Conservation (phyloP, 2,329 filamentous ascomycete genomes). For the Rachicladosporium sp. region DNA sequence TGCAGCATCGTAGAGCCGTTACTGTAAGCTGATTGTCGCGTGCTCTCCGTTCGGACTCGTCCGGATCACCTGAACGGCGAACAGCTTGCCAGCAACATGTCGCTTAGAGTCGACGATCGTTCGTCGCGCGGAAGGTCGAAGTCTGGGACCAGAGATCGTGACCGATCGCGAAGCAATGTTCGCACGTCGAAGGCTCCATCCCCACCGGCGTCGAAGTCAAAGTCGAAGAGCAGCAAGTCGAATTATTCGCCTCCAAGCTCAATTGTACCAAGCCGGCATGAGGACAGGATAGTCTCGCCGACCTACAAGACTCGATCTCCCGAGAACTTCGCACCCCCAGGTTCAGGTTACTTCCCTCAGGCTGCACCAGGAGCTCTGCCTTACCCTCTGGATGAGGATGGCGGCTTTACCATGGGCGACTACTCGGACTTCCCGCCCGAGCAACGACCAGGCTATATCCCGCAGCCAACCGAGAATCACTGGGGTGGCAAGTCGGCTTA, state of each 20-base stretch:
- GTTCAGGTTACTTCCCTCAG: conserved; percentile 9
- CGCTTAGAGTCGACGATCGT: conserved; percentile 29
- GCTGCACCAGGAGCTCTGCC: conserved; percentile 9
- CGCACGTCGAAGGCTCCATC: conserved; percentile 20
- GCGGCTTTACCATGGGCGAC: conserved; percentile 31
- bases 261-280: neutral
- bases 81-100: conserved; percentile 17
- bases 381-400: conserved; percentile 15
- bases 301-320: conserved; percentile 32
- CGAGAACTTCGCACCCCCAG: conserved; percentile 1
- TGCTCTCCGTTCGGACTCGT: no score
- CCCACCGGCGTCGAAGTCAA: conserved; percentile 10
- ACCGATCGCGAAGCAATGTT: conserved; percentile 28
- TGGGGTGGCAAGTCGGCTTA: conserved; percentile 5
- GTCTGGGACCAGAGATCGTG: conserved; percentile 26
- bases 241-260: no score
- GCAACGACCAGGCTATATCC: conserved; percentile 28
- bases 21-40: no score
- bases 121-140: conserved; percentile 30
- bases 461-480: conserved; percentile 8
- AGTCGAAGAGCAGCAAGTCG: no score
- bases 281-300: conserved; percentile 17
- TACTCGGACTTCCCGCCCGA: conserved; percentile 33
- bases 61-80: no score
- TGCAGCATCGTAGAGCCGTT: no score